phyloP scores from a whole-genome alignment of 2,329 filamentous ascomycete species.

The Alternaria sp. region DNA sequence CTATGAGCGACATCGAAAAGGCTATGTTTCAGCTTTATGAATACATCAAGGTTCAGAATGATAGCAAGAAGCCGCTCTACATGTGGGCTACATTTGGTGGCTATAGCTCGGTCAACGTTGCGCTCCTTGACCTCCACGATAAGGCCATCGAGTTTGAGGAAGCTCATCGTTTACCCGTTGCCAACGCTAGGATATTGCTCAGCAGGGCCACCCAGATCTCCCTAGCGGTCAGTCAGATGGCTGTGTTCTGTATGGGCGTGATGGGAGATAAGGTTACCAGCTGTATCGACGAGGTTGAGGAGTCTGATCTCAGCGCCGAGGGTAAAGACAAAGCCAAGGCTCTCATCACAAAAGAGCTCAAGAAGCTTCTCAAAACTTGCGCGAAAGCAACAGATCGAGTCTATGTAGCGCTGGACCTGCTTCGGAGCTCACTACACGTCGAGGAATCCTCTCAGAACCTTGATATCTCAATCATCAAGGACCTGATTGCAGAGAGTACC shows the following conservation, averaged over 20 bases:
- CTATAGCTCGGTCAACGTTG: conserved; percentile 11
- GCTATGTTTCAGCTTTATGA: conserved; percentile 16
- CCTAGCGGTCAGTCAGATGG: conserved; percentile 18
- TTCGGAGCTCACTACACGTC: conserved; percentile 10
- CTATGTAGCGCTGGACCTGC: conserved; percentile 24
- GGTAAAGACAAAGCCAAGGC: conserved; percentile 11
- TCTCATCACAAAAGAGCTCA: conserved; percentile 20
- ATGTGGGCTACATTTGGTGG: conserved; percentile 22
- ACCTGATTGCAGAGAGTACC: conserved; percentile 1
- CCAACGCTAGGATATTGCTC: background rate
- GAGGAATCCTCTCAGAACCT: background rate
- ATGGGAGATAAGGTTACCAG: conserved; percentile 22
- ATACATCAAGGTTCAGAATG: conserved; percentile 16
- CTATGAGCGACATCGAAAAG: conserved; percentile 1
- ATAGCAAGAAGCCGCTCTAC: conserved; percentile 20
- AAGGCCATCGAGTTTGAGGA: conserved; percentile 4
- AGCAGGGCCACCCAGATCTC: conserved; percentile 16
- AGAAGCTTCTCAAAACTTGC: conserved; percentile 24
- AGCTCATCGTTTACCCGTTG: background rate
- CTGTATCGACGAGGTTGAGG: conserved; percentile 20
- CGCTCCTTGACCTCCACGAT: conserved; percentile 13
- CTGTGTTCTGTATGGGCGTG: conserved; percentile 17
- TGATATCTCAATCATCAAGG: conserved; percentile 1
- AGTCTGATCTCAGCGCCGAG: conserved; percentile 10
- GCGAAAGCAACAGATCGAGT: conserved; percentile 21